Evolutionary conservation across 2,329 filamentous ascomycete genomes (phyloP).

Genomic region (Ilyonectria robusta): DNA sequence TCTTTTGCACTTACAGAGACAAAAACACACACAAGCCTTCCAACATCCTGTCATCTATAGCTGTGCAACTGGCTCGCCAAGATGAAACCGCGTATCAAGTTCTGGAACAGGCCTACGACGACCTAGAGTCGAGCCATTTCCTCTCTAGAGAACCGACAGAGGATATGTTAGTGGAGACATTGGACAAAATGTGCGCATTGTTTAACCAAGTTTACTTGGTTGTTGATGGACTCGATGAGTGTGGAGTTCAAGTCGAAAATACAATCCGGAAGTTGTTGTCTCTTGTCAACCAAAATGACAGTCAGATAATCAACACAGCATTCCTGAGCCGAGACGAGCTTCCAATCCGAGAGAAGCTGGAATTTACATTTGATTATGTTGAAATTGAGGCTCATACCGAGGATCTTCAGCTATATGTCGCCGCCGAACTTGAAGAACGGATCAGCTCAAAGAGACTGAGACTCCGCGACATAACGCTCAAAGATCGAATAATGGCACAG

Average conservation of each 20-base stretch:
- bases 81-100: background rate
- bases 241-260: background rate
- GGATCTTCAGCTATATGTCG: conserved; percentile 22
- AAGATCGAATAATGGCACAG: conserved; percentile 6
- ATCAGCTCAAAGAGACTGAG: background rate
- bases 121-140: background rate
- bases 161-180: background rate
- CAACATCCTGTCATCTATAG: background rate
- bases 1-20: conserved; percentile 20
- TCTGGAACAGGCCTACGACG: conserved; percentile 9
- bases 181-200: background rate
- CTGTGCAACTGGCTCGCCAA: conserved; percentile 18
- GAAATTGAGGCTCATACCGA: conserved; percentile 25
- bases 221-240: conserved; percentile 18
- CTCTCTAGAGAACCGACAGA: background rate
- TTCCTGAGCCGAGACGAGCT: conserved; percentile 23
- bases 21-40: accelerated
- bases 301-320: conserved; percentile 5
- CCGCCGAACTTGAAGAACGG: background rate
- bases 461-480: background rate
- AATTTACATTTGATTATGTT: background rate
- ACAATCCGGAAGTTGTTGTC: background rate
- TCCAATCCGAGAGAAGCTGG: background rate
- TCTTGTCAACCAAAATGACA: background rate
- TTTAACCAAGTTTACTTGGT: background rate